phyloP scores from a whole-genome alignment of 331 rosid genomes.

The Stylosanthes scabra region DNA sequence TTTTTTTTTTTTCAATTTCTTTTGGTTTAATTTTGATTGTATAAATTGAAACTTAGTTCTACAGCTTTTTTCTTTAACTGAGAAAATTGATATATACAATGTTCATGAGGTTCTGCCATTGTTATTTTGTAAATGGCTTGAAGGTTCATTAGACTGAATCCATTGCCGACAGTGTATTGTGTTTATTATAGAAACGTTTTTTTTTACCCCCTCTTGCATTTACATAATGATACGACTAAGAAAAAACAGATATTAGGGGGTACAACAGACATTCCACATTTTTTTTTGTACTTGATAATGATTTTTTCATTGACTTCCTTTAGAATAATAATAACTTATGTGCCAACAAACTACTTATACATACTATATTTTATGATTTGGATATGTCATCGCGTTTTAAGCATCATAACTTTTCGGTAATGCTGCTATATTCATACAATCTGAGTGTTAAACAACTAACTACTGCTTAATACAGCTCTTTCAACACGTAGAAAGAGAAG shows the following conservation, averaged over 20 bases:
- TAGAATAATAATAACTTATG: background rate
- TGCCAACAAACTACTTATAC: background rate
- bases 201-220: background rate
- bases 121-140: conserved; percentile 12
- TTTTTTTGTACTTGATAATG: background rate
- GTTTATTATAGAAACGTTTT: background rate
- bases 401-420: background rate
- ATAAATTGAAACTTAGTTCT: conserved; percentile 16
- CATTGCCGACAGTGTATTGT: background rate
- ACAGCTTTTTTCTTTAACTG: background rate
- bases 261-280: background rate
- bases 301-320: background rate
- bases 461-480: no score
- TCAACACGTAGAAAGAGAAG: no score
- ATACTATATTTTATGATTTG: background rate
- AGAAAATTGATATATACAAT: conserved; percentile 8
- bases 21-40: conserved; percentile 24
- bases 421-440: no score
- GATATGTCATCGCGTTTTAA: background rate
- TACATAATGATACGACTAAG: background rate
- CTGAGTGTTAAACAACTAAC: no score
- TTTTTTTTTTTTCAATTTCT: conserved; percentile 17
- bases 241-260: background rate
- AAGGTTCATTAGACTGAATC: conserved; percentile 29
- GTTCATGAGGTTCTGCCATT: conserved; percentile 13